Percentiles rank a stretch among this genome's conserved stretches.
Evolutionary conservation across 2,329 filamentous ascomycete genomes (phyloP).

Genomic region (Xylaria hypoxylon): DNA sequence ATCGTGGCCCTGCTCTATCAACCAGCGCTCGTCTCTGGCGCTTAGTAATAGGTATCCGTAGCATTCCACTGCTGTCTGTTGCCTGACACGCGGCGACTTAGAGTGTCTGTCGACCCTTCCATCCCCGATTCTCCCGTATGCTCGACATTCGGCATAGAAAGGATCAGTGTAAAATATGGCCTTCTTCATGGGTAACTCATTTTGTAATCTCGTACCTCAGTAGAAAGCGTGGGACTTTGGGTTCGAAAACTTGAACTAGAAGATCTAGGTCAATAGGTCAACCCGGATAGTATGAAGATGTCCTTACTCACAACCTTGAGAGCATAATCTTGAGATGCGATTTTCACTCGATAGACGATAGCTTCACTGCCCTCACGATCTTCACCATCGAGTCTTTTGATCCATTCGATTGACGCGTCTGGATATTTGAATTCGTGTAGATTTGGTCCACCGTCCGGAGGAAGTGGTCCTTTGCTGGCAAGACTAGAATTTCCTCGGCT

Average conservation of each 20-base stretch:
- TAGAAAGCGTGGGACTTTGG: background rate
- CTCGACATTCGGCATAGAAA: slow-evolving; percentile 23
- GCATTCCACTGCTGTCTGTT: slow-evolving; percentile 10
- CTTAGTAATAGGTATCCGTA: slow-evolving; percentile 8
- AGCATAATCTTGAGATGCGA: slow-evolving; percentile 14
- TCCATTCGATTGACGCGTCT: slow-evolving; percentile 6
- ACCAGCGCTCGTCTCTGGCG: background rate
- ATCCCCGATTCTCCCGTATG: slow-evolving; percentile 13
- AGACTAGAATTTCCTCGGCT: too few species aligned
- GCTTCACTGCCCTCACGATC: background rate
- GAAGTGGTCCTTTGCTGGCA: too few species aligned
- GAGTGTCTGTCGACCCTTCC: background rate
- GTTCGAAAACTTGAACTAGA: slow-evolving; percentile 17
- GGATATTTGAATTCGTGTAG: background rate
- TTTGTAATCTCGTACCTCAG: background rate
- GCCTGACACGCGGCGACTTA: background rate
- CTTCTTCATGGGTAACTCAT: slow-evolving; percentile 4
- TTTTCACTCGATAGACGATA: slow-evolving; percentile 5
- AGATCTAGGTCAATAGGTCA: background rate
- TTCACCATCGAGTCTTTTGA: slow-evolving; percentile 6
- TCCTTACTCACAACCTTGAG: slow-evolving; percentile 12
- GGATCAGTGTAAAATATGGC: slow-evolving; percentile 6
- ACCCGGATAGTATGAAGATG: too few species aligned
- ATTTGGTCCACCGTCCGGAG: background rate
- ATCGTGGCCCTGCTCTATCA: background rate